These are phyloP conservation scores for Coprinellus micaceus DNA, from an alignment of 768 basidiomycete species.

Conservation along the genomic window DNA sequence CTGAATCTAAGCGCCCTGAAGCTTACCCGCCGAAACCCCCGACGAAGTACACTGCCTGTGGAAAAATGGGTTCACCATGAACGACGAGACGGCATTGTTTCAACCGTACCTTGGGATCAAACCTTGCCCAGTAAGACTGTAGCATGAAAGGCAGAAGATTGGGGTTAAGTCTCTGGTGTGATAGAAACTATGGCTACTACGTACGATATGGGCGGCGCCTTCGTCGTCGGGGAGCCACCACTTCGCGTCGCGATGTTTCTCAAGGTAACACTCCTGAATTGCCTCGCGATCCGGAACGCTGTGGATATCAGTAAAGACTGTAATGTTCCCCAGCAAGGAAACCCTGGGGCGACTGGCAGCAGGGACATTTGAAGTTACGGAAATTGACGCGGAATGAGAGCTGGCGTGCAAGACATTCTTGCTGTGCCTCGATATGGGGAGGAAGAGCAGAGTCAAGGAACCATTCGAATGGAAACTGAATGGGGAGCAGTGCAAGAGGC, in stretches of 20 bases:
- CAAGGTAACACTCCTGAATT: conserved; percentile 40
- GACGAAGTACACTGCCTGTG: conserved; percentile 48
- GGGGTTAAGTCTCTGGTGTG: background rate
- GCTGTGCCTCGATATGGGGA: conserved; percentile 53
- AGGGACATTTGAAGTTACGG: conserved; percentile 36
- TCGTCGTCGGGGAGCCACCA: conserved; percentile 48
- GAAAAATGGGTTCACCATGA: background rate
- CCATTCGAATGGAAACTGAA: conserved; percentile 48
- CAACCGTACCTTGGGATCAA: conserved; percentile 44
- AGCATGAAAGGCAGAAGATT: background rate
- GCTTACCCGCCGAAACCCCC: conserved; percentile 52
- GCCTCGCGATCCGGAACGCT: conserved; percentile 27
- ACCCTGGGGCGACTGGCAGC: conserved; percentile 45
- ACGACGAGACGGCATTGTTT: background rate
- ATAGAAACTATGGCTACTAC: too few species aligned
- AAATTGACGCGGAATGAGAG: conserved; percentile 41
- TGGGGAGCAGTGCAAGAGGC: background rate
- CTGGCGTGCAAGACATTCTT: conserved; percentile 43
- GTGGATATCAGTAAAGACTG: conserved; percentile 33
- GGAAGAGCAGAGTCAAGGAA: conserved; percentile 48
- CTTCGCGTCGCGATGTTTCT: conserved; percentile 47
- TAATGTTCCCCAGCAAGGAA: conserved; percentile 46
- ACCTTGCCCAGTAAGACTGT: conserved; percentile 52
- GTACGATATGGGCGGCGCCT: conserved; percentile 41
- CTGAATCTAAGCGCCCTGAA: conserved; percentile 12